These are phyloP conservation scores for Pascua guehoae DNA, from an alignment of 1,284 basidiomycete genomes.

Conservation along the genomic window DNA sequence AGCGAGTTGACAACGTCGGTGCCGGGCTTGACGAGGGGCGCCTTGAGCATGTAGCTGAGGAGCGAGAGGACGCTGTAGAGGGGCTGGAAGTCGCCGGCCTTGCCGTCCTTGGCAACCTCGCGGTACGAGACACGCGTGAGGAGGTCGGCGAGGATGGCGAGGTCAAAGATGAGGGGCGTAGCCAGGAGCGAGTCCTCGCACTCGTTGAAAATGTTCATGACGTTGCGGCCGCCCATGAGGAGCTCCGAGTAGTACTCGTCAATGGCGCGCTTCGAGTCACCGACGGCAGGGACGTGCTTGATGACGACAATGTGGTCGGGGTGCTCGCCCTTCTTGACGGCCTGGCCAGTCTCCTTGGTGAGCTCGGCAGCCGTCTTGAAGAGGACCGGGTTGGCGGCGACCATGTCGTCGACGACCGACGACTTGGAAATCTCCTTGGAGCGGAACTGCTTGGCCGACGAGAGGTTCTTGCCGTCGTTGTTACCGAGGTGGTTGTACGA, in stretches of 20 bases:
- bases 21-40: constrained; percentile 92
- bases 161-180: constrained; percentile 90
- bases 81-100: constrained; percentile 64
- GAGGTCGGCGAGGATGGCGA: constrained; percentile 89
- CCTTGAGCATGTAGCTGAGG: constrained; percentile 94
- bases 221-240: constrained; percentile 56
- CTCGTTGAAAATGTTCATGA: constrained; percentile 81
- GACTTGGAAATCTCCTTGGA: constrained; percentile 98
- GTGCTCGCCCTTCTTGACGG: constrained; percentile 60
- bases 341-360: constrained; percentile 55
- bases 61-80: constrained; percentile 85
- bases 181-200: constrained; percentile 97
- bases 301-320: constrained; percentile 97
- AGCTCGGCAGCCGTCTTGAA: constrained; percentile 61
- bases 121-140: constrained; percentile 90
- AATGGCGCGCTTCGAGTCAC: constrained; percentile 91
- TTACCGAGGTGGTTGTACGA: constrained; percentile 99
- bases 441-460: constrained; percentile 90
- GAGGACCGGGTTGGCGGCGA: constrained; percentile 80
- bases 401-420: constrained; percentile 97
- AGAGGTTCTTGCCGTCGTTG: constrained; percentile 93
- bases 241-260: constrained; percentile 97
- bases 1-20: constrained; percentile 94
- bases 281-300: constrained; percentile 79
- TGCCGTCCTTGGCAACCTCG: constrained; percentile 50